Conservation (phyloP, 148 eudicot species). For the Gaultheria prostrata region DNA sequence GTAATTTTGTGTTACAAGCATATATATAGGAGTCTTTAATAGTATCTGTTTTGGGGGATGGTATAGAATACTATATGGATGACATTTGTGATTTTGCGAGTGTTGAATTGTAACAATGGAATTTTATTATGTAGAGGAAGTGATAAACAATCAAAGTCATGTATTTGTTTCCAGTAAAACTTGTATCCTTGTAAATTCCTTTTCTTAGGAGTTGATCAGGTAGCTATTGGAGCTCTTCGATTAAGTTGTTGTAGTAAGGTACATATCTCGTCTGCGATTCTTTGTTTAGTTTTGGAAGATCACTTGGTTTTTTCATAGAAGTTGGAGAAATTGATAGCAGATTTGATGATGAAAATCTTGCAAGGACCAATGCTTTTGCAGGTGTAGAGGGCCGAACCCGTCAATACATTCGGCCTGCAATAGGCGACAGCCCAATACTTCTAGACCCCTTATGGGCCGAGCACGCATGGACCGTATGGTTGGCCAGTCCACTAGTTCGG, state of each 20-base stretch:
- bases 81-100: conserved; percentile 11
- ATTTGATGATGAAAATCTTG: not conserved
- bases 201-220: not conserved
- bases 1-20: not conserved
- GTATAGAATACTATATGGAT: conserved; percentile 8
- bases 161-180: not conserved
- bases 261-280: not conserved
- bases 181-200: not conserved
- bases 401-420: no score
- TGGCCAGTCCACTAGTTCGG: no score
- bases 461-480: no score
- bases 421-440: no score
- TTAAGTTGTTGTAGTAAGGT: not conserved
- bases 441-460: no score
- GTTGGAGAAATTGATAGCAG: not conserved
- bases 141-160: not conserved
- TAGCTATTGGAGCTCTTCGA: not conserved
- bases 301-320: not conserved
- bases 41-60: conserved; percentile 1
- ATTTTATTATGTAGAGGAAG: not conserved
- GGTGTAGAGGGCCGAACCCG: not conserved
- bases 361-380: not conserved
- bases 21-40: not conserved
- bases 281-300: not conserved
- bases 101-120: conserved; percentile 6